Conservation (phyloP, 148 eudicot species). For the Camellia japonica region DNA sequence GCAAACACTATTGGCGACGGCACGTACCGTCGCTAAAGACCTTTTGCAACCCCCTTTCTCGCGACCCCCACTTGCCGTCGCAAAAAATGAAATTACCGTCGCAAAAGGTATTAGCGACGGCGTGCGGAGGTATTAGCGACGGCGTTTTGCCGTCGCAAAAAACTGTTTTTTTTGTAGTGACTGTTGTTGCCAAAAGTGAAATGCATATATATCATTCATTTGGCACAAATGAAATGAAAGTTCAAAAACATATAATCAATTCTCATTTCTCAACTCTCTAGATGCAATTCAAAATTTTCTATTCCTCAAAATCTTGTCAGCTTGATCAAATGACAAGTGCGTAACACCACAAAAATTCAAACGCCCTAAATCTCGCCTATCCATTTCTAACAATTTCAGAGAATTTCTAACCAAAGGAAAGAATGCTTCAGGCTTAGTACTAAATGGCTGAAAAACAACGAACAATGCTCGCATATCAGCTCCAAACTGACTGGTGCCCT, state of each 20-base stretch:
- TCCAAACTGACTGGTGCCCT: constrained; percentile 29
- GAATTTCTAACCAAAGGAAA: constrained; percentile 42
- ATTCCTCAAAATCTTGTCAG: constrained; percentile 30
- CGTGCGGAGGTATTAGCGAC: no score
- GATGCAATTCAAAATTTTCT: constrained; percentile 10
- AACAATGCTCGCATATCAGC: constrained; percentile 42
- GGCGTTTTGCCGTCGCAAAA: no score
- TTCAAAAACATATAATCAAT: neutral
- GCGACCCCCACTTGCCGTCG: no score
- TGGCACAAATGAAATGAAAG: neutral
- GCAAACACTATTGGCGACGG: no score
- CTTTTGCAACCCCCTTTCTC: no score
- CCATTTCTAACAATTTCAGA: constrained; percentile 36
- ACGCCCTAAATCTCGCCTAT: constrained; percentile 21
- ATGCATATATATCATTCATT: neutral
- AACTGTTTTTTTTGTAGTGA: no score
- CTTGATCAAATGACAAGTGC: constrained; percentile 35
- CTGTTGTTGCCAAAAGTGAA: neutral
- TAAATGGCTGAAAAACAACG: constrained; percentile 37
- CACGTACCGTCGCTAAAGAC: no score
- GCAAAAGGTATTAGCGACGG: no score
- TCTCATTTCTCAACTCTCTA: neutral
- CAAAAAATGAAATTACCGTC: no score
- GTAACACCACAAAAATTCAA: constrained; percentile 24
- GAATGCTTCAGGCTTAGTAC: constrained; percentile 53